A percentile compares a stretch with the other conserved stretches of the same genome.
Evolutionary conservation across 768 basidiomycete species (phyloP).

Genomic region (Russula olivacea): DNA sequence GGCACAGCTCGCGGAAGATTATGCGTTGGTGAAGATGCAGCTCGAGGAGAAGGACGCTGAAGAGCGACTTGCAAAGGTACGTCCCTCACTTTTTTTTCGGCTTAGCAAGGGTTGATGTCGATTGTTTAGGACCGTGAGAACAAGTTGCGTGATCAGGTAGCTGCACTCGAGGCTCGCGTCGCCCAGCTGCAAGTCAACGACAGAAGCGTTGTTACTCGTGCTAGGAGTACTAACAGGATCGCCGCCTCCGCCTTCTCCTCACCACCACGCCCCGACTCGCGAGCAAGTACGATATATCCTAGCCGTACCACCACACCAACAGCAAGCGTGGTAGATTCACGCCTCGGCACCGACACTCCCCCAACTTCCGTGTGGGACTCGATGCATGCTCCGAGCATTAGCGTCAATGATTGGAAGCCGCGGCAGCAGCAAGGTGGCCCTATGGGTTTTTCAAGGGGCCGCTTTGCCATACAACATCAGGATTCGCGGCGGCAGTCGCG

Average conservation of each 20-base stretch:
- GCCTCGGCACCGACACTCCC: slow-evolving; percentile 41
- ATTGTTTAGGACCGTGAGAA: slow-evolving; percentile 58
- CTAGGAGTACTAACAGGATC: slow-evolving; percentile 11
- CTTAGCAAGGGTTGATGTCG: slow-evolving; percentile 8
- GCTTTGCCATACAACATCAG: not conserved
- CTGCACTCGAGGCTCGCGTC: slow-evolving; percentile 54
- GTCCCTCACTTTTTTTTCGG: not conserved
- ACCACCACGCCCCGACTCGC: slow-evolving; percentile 66
- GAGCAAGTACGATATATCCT: slow-evolving; percentile 57
- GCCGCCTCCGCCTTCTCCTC: slow-evolving; percentile 29
- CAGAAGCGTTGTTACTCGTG: slow-evolving; percentile 48
- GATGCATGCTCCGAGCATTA: slow-evolving; percentile 42
- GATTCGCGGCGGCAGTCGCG: slow-evolving; percentile 31
- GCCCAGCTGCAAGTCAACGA: slow-evolving; percentile 40
- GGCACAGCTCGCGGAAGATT: slow-evolving; percentile 63
- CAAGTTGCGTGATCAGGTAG: slow-evolving; percentile 62
- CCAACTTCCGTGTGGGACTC: slow-evolving; percentile 69
- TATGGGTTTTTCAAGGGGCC: not conserved
- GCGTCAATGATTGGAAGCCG: slow-evolving; percentile 22
- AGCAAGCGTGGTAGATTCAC: slow-evolving; percentile 32
- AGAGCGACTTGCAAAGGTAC: slow-evolving; percentile 60
- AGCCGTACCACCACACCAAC: slow-evolving; percentile 50
- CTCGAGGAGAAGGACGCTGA: slow-evolving; percentile 73
- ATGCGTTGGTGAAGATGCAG: slow-evolving; percentile 59
- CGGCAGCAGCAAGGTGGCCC: not conserved